Evolutionary conservation across 2,329 filamentous ascomycete species (phyloP).

Genomic region (Microcyclospora tardicrescens): DNA sequence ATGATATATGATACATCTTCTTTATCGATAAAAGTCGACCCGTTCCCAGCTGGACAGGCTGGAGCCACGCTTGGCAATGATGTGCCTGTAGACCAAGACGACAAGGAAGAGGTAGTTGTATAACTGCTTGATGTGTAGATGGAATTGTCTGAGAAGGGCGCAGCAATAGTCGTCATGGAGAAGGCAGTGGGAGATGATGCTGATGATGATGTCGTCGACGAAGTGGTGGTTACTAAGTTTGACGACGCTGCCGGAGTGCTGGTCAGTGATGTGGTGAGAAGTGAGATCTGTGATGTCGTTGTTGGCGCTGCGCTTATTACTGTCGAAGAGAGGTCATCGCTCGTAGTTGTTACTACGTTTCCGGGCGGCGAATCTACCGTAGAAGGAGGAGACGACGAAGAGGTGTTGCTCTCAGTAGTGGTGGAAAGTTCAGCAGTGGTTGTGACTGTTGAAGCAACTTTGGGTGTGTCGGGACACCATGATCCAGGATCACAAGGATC

Average conservation of each 20-base stretch:
- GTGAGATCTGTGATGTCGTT: neutral
- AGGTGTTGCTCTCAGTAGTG: neutral
- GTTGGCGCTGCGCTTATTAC: neutral
- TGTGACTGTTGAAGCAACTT: neutral
- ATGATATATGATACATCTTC: conserved; percentile 15
- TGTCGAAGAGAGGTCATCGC: neutral
- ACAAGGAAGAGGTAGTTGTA: neutral
- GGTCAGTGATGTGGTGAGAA: neutral
- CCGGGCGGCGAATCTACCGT: too few species aligned
- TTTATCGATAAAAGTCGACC: conserved; percentile 13
- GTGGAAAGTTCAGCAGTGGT: neutral
- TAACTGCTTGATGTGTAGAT: neutral
- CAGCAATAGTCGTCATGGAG: neutral
- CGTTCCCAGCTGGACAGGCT: conserved; percentile 14
- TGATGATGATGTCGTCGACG: neutral
- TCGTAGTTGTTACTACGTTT: too few species aligned
- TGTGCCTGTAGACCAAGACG: neutral
- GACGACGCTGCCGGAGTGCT: conserved; percentile 1
- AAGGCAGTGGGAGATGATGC: conserved; percentile 1
- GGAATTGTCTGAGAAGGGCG: neutral
- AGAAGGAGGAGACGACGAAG: too few species aligned
- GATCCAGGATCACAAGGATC: conserved; percentile 13
- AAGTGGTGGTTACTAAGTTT: conserved; percentile 1
- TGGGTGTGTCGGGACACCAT: conserved; percentile 8
- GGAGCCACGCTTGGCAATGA: conserved; percentile 3